Percentiles rank a stretch among this genome's conserved stretches.
Conservation (phyloP, 1,284 basidiomycete species). For the Cutaneotrichosporon sp. region DNA sequence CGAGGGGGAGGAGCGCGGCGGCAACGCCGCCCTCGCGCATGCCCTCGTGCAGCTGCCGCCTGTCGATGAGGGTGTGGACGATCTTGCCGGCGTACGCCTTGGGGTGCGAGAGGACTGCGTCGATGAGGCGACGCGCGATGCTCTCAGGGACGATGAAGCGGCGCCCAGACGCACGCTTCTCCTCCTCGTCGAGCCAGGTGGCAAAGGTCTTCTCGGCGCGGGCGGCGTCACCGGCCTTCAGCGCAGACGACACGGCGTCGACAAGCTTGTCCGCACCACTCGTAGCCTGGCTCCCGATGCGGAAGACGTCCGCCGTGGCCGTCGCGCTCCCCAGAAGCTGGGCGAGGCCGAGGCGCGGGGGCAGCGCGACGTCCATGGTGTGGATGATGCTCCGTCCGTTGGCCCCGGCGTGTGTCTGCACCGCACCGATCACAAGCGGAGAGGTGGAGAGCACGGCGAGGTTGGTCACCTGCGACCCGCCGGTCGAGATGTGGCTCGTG, state of each 20-base stretch:
- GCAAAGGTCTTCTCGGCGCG: conserved; percentile 23
- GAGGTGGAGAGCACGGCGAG: conserved; percentile 28
- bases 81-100: conserved; percentile 36
- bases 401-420: conserved; percentile 17
- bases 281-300: neutral
- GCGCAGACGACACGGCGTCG: conserved; percentile 11
- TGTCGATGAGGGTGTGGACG: conserved; percentile 32
- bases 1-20: conserved; percentile 37
- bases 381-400: conserved; percentile 39
- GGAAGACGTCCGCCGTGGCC: conserved; percentile 29
- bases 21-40: conserved; percentile 30
- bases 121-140: conserved; percentile 18
- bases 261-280: conserved; percentile 12
- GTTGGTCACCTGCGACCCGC: conserved; percentile 29
- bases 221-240: conserved; percentile 15
- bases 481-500: conserved; percentile 26
- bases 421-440: conserved; percentile 28
- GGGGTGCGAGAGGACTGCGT: conserved; percentile 29
- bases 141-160: conserved; percentile 13
- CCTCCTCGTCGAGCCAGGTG: conserved; percentile 23
- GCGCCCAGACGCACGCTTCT: conserved; percentile 12
- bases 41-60: conserved; percentile 36
- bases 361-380: conserved; percentile 38
- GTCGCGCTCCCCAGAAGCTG: conserved; percentile 36
- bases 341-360: conserved; percentile 43